These are phyloP conservation scores for Dioscorea dumetorum DNA, from an alignment of 106 monocot species.

Conservation along the genomic window DNA sequence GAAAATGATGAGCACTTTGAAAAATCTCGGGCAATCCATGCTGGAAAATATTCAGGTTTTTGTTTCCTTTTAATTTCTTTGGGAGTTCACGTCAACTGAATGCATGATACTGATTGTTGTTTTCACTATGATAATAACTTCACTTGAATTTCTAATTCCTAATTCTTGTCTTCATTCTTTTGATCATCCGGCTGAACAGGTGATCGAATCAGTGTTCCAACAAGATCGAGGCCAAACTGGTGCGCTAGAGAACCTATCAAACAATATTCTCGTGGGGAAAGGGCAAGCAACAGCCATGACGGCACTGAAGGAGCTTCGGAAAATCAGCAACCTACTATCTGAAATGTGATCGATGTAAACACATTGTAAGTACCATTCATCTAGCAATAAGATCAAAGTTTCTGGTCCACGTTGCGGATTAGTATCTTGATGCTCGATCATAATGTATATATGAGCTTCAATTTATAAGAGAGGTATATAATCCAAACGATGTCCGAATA, in stretches of 20 bases:
- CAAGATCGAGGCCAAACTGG: slow-evolving; percentile 42
- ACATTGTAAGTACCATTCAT: slow-evolving; percentile 25
- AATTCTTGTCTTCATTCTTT: background rate
- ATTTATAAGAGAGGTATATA: too few relatives aligned
- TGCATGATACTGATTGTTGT: too few relatives aligned
- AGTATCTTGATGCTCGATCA: background rate
- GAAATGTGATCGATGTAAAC: slow-evolving; percentile 40
- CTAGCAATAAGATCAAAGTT: slow-evolving; percentile 2
- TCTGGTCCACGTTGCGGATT: background rate
- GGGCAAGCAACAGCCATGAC: slow-evolving; percentile 59
- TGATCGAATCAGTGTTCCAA: slow-evolving; percentile 70
- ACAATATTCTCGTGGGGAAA: slow-evolving; percentile 52
- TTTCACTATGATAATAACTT: too few relatives aligned
- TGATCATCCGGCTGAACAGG: slow-evolving; percentile 28
- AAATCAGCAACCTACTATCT: slow-evolving; percentile 63
- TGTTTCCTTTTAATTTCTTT: too few relatives aligned
- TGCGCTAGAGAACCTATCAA: slow-evolving; percentile 23
- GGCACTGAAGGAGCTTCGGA: slow-evolving; percentile 89
- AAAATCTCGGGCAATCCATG: slow-evolving; percentile 47
- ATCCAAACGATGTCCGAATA: too few relatives aligned
- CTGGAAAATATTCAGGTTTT: slow-evolving; percentile 62
- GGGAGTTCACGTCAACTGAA: too few relatives aligned
- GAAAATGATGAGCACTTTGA: slow-evolving; percentile 28
- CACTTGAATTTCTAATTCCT: too few relatives aligned
- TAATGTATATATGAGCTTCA: background rate